Conservation (phyloP, 306 rosid species). For the Acacia acuminata region DNA sequence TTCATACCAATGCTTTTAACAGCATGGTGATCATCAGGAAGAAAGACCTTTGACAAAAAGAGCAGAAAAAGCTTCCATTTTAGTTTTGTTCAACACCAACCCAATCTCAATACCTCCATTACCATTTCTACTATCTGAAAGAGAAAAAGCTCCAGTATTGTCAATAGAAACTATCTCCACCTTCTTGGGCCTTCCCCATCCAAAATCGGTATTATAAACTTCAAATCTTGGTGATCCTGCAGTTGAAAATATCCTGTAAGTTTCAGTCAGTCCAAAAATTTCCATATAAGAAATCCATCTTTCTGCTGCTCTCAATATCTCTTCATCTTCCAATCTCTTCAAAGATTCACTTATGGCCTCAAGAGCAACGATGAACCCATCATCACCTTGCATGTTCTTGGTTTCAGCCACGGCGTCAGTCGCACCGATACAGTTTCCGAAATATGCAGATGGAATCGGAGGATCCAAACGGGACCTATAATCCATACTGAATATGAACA, state of each 20-base stretch:
- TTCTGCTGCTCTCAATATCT: conserved; percentile 19
- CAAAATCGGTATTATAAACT: conserved; percentile 6
- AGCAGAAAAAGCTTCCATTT: not conserved
- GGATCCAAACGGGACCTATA: not conserved
- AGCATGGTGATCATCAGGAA: not conserved
- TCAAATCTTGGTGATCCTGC: conserved; percentile 57
- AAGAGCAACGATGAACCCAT: conserved; percentile 1
- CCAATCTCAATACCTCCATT: not conserved
- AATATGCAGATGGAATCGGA: not conserved
- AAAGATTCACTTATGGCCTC: conserved; percentile 27
- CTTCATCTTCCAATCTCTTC: conserved; percentile 22
- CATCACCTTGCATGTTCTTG: not conserved
- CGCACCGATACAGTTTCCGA: not conserved
- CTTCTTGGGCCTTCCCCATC: not conserved
- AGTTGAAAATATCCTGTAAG: not conserved
- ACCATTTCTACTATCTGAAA: not conserved
- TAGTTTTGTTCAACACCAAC: not conserved
- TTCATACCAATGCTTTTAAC: not conserved
- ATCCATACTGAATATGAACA: not conserved
- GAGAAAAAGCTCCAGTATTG: not conserved
- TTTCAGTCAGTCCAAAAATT: rapidly evolving
- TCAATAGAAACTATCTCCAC: not conserved
- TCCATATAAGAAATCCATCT: not conserved
- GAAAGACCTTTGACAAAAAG: not conserved
- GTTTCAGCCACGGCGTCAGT: not conserved